These are phyloP conservation scores for Hanseniaspora vineae DNA, from an alignment of 805 yeast species.

Conservation along the genomic window DNA sequence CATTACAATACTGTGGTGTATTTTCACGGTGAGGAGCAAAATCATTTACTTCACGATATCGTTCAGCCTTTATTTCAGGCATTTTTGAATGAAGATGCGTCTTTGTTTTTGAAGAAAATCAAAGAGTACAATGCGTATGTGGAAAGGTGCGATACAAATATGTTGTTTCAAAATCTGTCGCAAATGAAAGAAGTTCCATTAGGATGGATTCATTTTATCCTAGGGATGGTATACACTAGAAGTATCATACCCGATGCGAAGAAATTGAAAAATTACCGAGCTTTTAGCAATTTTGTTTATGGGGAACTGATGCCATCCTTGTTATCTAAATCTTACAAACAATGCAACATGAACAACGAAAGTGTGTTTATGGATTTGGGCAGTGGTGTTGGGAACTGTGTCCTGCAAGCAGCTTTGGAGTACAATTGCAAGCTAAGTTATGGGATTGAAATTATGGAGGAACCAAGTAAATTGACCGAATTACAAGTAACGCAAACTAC, in stretches of 20 bases:
- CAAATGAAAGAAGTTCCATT: slow-evolving; percentile 24
- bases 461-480: slow-evolving; percentile 58
- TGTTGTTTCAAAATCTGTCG: slow-evolving; percentile 21
- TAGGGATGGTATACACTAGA: slow-evolving; percentile 63
- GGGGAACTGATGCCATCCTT: slow-evolving; percentile 82
- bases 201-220: slow-evolving; percentile 48
- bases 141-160: slow-evolving; percentile 22
- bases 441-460: slow-evolving; percentile 83
- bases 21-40: slow-evolving; percentile 12
- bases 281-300: slow-evolving; percentile 82
- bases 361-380: slow-evolving; percentile 78
- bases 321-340: slow-evolving; percentile 48
- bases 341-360: slow-evolving; percentile 40
- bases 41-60: slow-evolving; percentile 6
- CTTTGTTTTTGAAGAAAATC: slow-evolving; percentile 21
- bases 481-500: slow-evolving; percentile 46
- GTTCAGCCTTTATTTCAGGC: slow-evolving; percentile 14
- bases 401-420: slow-evolving; percentile 78
- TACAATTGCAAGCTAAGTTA: slow-evolving; percentile 64
- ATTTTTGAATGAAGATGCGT: slow-evolving; percentile 19
- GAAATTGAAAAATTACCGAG: slow-evolving; percentile 56
- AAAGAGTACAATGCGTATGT: slow-evolving; percentile 33
- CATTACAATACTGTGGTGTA: slow-evolving; percentile 17
- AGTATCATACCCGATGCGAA: slow-evolving; percentile 63
- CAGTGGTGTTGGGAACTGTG: slow-evolving; percentile 90